Evolutionary conservation across 257 asterid genomes (phyloP).

Genomic region (Apocynum venetum): DNA sequence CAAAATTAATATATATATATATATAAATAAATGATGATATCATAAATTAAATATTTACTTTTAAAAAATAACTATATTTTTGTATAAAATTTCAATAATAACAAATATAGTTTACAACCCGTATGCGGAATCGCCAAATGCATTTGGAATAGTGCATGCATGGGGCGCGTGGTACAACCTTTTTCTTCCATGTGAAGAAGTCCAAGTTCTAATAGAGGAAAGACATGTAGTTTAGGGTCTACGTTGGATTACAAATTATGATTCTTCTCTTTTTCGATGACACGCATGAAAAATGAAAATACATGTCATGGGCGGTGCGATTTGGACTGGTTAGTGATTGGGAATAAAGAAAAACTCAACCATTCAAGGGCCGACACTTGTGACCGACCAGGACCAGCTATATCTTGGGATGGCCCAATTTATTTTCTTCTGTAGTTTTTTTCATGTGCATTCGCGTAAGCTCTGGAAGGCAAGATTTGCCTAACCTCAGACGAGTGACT

Average conservation of each 20-base stretch:
- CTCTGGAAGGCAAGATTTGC: not conserved
- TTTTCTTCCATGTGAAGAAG: constrained; percentile 6
- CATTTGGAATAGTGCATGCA: not conserved
- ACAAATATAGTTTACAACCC: too few species aligned
- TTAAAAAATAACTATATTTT: too few species aligned
- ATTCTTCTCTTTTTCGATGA: not conserved
- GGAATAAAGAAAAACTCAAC: not conserved
- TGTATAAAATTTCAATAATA: too few species aligned
- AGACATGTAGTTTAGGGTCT: not conserved
- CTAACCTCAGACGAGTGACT: not conserved
- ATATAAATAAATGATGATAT: too few species aligned
- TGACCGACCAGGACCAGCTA: constrained; percentile 35
- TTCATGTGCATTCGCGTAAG: not conserved
- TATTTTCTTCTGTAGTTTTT: not conserved
- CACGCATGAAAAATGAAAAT: not conserved
- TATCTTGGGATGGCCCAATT: constrained; percentile 6
- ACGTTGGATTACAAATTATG: constrained; percentile 20
- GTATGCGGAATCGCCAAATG: too few species aligned
- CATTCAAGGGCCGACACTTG: constrained; percentile 20
- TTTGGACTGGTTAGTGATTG: constrained; percentile 5
- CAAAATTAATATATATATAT: too few species aligned
- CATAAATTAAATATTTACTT: too few species aligned
- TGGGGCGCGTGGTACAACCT: not conserved
- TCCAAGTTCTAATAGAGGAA: not conserved
- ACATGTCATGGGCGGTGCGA: constrained; percentile 23